Evolutionary conservation across 108 stramenopile genomes (phyloP), one percentile per base, ranked within the genome.

Genomic region (Fragilaria radians): DNA sequence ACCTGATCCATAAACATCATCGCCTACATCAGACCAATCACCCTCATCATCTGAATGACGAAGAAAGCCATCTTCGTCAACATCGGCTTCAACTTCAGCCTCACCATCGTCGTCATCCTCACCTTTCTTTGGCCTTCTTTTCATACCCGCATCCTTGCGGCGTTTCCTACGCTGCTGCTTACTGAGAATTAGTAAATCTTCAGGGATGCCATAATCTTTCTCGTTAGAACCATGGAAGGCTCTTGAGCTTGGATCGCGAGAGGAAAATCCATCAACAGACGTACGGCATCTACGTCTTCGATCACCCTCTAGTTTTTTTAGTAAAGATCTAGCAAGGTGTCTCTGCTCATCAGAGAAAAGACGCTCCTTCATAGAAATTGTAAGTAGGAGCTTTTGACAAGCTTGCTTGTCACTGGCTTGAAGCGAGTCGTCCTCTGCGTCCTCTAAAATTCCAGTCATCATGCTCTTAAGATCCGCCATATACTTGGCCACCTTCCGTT

Each of bases 381-480:
- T 85, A 3, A 94, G 78, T 25, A 94, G 65, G 11, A 94, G 74
- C 54, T 88, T 86, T 56, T 83, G 81, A 52, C 80, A 82, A 9
- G 63, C 68, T 18, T 66, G 63, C 60, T 89, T 91, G 26, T 94
- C 93, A 31, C 72, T 65, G 26, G 61, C 26, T 25, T 73, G 67
- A 2, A 94, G 58, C 28, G 69, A 57, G 56, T 85, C 89, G 27
- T 83, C 85, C 30, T 80, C 85, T 25, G 59, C 75, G 61, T 88
- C 83, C 29, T 92, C 91, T 27, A 92, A 82, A 34, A 92, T 74
- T 21, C 80, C 82, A 57, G 86, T 81, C 87, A 92, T 92, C 67
- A 92, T 81, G 51, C 82, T 74, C 67, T 86, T 87, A 26, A 89
- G 56, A 48, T 92, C 91, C 30, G 77, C 71, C 70, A 89, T 84